phyloP scores from a whole-genome alignment of 495 filamentous ascomycete species.

The Podospora didyma region DNA sequence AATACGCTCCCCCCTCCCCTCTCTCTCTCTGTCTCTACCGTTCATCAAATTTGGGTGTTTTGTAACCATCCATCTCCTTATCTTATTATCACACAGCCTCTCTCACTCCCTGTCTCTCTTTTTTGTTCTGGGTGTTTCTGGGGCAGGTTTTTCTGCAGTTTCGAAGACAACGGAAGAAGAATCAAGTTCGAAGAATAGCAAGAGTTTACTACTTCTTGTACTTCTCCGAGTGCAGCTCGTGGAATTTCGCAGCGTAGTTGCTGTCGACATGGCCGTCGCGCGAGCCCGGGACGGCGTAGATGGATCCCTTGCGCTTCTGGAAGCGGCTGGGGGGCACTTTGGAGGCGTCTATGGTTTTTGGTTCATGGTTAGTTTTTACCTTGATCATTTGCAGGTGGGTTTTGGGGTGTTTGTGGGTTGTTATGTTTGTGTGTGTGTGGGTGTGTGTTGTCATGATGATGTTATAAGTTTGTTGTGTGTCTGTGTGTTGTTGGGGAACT shows the following conservation, averaged over 20 bases:
- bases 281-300: slow-evolving; percentile 55
- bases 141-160: too few relatives aligned
- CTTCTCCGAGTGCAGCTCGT: slow-evolving; percentile 35
- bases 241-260: slow-evolving; percentile 41
- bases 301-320: slow-evolving; percentile 60
- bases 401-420: too few relatives aligned
- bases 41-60: too few relatives aligned
- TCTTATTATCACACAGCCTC: too few relatives aligned
- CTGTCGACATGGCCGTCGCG: slow-evolving; percentile 55
- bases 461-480: neutral
- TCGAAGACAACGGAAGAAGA: too few relatives aligned
- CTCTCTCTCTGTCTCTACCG: too few relatives aligned
- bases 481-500: neutral
- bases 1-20: too few relatives aligned
- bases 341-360: slow-evolving; percentile 43
- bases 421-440: too few relatives aligned
- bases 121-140: too few relatives aligned
- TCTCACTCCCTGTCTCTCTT: too few relatives aligned
- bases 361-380: slow-evolving; percentile 10
- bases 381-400: neutral
- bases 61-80: too few relatives aligned
- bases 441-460: neutral
- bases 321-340: slow-evolving; percentile 59
- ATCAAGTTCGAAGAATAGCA: too few relatives aligned
- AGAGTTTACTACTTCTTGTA: slow-evolving; percentile 3